These are phyloP conservation scores for Aethionema arabicum DNA, from an alignment of 345 rosid genomes.

Conservation along the genomic window DNA sequence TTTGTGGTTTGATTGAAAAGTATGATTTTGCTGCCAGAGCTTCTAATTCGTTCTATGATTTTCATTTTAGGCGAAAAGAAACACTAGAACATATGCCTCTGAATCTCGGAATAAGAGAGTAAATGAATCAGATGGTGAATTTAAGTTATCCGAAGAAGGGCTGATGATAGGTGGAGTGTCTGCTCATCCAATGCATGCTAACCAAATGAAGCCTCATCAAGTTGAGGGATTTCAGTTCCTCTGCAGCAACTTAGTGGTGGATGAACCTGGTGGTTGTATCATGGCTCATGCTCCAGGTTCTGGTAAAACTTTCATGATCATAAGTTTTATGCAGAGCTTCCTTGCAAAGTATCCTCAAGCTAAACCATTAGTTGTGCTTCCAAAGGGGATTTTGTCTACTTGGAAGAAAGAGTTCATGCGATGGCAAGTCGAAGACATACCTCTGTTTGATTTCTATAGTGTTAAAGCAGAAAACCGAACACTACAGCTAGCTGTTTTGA, in stretches of 20 bases:
- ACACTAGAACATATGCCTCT: slow-evolving; percentile 51
- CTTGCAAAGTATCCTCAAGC: slow-evolving; percentile 87
- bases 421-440: slow-evolving; percentile 93
- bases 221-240: slow-evolving; percentile 91
- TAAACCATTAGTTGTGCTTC: slow-evolving; percentile 85
- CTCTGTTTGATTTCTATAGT: slow-evolving; percentile 74
- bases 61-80: slow-evolving; percentile 56
- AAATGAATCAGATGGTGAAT: slow-evolving; percentile 46
- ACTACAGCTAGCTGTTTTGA: slow-evolving; percentile 71
- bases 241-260: slow-evolving; percentile 69
- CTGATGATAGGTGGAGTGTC: slow-evolving; percentile 57
- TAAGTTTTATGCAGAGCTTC: slow-evolving; percentile 93
- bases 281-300: slow-evolving; percentile 99
- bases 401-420: slow-evolving; percentile 86
- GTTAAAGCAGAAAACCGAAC: slow-evolving; percentile 72
- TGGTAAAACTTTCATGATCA: slow-evolving; percentile 95
- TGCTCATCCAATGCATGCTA: slow-evolving; percentile 88
- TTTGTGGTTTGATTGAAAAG: slow-evolving; percentile 13
- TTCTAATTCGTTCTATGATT: slow-evolving; percentile 11
- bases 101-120: slow-evolving; percentile 48
- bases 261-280: slow-evolving; percentile 91
- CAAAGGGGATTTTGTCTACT: slow-evolving; percentile 79
- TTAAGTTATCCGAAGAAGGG: slow-evolving; percentile 54
- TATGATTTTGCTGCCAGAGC: slow-evolving; percentile 11
- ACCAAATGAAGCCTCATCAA: slow-evolving; percentile 92